These are phyloP conservation scores for Mycena albidolilacea DNA, from an alignment of 768 basidiomycete genomes.

Conservation along the genomic window DNA sequence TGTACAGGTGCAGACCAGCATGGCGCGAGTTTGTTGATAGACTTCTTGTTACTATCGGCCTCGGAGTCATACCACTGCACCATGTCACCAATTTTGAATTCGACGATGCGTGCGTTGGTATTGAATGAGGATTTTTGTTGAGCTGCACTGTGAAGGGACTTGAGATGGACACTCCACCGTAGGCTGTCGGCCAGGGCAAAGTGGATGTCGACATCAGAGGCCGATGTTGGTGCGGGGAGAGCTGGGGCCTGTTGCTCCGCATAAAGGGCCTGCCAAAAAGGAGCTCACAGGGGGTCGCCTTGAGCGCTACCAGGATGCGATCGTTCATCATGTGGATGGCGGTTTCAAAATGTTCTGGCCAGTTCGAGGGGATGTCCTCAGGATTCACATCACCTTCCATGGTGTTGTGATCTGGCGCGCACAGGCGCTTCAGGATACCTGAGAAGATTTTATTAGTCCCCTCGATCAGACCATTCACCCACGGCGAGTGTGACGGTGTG, in stretches of 20 bases:
- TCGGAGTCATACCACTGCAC: constrained; percentile 43
- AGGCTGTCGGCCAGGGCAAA: constrained; percentile 43
- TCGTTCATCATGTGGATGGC: constrained; percentile 42
- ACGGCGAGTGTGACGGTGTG: constrained; percentile 34
- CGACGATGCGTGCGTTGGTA: constrained; percentile 28
- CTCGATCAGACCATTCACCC: constrained; percentile 44
- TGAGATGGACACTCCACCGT: constrained; percentile 38
- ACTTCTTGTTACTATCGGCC: constrained; percentile 31
- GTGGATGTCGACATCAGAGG: constrained; percentile 35
- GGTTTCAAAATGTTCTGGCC: constrained; percentile 45
- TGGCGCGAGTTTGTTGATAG: constrained; percentile 44
- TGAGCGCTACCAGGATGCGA: constrained; percentile 42
- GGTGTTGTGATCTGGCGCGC: constrained; percentile 44
- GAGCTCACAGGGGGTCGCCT: constrained; percentile 46
- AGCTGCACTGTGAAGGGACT: constrained; percentile 33
- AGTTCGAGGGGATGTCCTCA: constrained; percentile 40
- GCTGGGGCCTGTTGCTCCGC: background rate
- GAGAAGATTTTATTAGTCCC: constrained; percentile 39
- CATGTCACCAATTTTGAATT: constrained; percentile 42
- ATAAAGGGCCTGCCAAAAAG: constrained; percentile 49
- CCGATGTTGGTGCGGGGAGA: background rate
- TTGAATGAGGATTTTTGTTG: constrained; percentile 43
- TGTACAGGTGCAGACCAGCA: constrained; percentile 46
- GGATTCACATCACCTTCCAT: constrained; percentile 25
- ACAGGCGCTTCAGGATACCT: constrained; percentile 40